Evolutionary conservation across 1,284 basidiomycete genomes (phyloP).

Genomic region (Ceratobasidium sp.): DNA sequence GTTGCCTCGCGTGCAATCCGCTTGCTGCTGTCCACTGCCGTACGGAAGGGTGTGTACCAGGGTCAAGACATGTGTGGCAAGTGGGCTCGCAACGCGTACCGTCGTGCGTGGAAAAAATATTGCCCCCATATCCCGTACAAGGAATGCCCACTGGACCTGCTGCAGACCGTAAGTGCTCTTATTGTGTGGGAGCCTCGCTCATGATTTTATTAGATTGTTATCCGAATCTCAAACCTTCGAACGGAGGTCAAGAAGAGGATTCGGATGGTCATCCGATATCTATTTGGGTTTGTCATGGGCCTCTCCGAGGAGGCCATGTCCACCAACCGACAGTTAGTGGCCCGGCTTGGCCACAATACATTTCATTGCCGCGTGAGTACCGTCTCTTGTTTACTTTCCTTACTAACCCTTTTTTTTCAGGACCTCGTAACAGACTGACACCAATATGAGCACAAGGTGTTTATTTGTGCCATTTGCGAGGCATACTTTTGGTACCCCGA

Average conservation of each 20-base stretch:
- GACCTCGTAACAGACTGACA: not conserved
- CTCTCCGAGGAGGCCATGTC: not conserved
- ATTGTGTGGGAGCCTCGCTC: not conserved
- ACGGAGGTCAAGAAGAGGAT: not conserved
- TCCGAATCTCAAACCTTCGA: not conserved
- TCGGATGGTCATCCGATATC: not conserved
- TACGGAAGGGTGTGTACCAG: not conserved
- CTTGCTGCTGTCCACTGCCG: not conserved
- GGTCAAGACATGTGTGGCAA: not conserved
- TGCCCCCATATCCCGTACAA: not conserved
- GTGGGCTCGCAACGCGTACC: not conserved
- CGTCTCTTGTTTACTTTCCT: not conserved
- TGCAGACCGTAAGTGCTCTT: not conserved
- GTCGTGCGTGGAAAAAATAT: not conserved
- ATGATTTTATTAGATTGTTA: not conserved
- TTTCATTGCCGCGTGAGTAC: constrained; percentile 17
- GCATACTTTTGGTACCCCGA: not conserved
- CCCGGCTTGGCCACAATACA: constrained; percentile 7
- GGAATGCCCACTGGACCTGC: not conserved
- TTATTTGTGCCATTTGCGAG: not conserved
- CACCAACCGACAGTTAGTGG: not conserved
- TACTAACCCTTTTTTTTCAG: not conserved
- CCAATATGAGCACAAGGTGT: not conserved
- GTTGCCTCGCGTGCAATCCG: constrained; percentile 7
- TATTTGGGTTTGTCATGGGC: not conserved